These are phyloP conservation scores for maize (Zea mays) DNA, from an alignment of 176 grass and related monocot genomes.

Conservation along the genomic window Zm-B73-REFERENCE-NAM-5.0 NC_050104.1:120135501-120136000, in stretches of 20 bases:
- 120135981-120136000: constrained; percentile 61
- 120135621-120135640: background rate
- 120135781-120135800: constrained; percentile 30
- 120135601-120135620: constrained; percentile 46
- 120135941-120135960: constrained; percentile 88
- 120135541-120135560: constrained; percentile 70
- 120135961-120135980: constrained; percentile 72
- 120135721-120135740: background rate
- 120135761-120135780: constrained; percentile 25
- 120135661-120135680: constrained; percentile 27
- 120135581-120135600: constrained; percentile 70
- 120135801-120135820: constrained; percentile 66
- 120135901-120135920: constrained; percentile 95
- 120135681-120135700: constrained; percentile 28
- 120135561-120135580: constrained; percentile 74
- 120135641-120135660: constrained; percentile 25
- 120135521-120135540: constrained; percentile 66
- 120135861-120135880: constrained; percentile 40
- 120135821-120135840: constrained; percentile 53
- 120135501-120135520: constrained; percentile 86
- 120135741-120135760: background rate
- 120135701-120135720: constrained; percentile 41
- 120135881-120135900: constrained; percentile 87
- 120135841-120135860: constrained; percentile 50
- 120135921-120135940: constrained; percentile 91